phyloP scores from a whole-genome alignment of 805 yeast genomes.

The Candida sithepensis region DNA sequence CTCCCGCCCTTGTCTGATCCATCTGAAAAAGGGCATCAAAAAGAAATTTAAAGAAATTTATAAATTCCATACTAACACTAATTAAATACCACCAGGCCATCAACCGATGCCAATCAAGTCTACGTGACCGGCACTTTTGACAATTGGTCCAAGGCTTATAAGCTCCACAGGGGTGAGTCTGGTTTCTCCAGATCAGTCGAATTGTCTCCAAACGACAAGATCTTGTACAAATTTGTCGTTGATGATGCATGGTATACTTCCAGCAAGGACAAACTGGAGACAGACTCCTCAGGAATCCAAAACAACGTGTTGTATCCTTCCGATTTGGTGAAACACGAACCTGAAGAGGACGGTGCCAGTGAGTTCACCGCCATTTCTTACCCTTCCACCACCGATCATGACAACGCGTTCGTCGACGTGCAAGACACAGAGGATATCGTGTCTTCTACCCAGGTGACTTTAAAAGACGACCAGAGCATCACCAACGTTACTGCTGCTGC shows the following conservation, averaged over 20 bases:
- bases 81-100: no score
- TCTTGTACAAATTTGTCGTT: slow-evolving; percentile 54
- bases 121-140: slow-evolving; percentile 61
- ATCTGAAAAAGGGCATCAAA: no score
- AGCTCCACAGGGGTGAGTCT: slow-evolving; percentile 35
- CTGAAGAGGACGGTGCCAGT: slow-evolving; percentile 24
- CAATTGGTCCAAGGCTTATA: slow-evolving; percentile 48
- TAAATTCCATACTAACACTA: no score
- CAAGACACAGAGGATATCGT: slow-evolving; percentile 4
- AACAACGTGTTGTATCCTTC: slow-evolving; percentile 46
- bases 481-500: slow-evolving; percentile 1
- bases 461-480: slow-evolving; percentile 1
- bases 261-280: slow-evolving; percentile 34
- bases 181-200: slow-evolving; percentile 43
- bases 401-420: slow-evolving; percentile 9
- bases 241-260: slow-evolving; percentile 54
- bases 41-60: no score
- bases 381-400: slow-evolving; percentile 18
- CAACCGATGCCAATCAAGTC: slow-evolving; percentile 33
- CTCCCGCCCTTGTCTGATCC: background rate
- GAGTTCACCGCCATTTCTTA: slow-evolving; percentile 32
- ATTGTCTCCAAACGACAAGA: slow-evolving; percentile 34
- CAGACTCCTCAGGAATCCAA: slow-evolving; percentile 42
- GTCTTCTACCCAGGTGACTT: slow-evolving; percentile 1
- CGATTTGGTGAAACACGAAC: slow-evolving; percentile 19